phyloP scores from a whole-genome alignment of 2,329 filamentous ascomycete species.

The Sclerotinia minor region DNA sequence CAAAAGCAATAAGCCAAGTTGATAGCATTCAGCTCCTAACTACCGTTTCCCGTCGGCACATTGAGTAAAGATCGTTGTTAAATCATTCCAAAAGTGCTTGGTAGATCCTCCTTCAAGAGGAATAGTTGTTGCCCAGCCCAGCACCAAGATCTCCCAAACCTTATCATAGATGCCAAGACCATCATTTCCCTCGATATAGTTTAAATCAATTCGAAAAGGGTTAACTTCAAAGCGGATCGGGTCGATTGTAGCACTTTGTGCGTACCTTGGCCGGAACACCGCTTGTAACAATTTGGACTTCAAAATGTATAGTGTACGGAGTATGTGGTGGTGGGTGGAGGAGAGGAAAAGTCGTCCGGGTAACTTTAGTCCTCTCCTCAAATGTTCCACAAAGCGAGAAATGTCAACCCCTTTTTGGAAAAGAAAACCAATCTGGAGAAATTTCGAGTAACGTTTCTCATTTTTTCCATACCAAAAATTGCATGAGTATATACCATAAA shows the following conservation, averaged over 20 bases:
- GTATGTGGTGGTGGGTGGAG: neutral
- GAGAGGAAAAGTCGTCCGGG: neutral
- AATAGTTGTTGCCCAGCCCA: slow-evolving; percentile 13
- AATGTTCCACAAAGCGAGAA: neutral
- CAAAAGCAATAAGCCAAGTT: slow-evolving; percentile 7
- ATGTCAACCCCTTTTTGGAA: neutral
- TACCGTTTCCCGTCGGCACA: slow-evolving; percentile 11
- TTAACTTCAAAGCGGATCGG: slow-evolving; percentile 4
- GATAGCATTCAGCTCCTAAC: slow-evolving; percentile 6
- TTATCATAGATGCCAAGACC: slow-evolving; percentile 19
- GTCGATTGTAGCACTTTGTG: slow-evolving; percentile 11
- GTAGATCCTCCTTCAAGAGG: neutral
- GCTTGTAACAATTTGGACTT: slow-evolving; percentile 8
- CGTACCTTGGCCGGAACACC: slow-evolving; percentile 17
- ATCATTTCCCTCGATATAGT: neutral
- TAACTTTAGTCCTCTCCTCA: neutral
- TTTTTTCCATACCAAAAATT: neutral
- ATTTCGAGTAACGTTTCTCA: neutral
- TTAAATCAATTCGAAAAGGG: neutral
- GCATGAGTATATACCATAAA: neutral
- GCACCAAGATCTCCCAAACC: slow-evolving; percentile 17
- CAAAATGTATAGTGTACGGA: slow-evolving; percentile 5
- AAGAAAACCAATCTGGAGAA: neutral
- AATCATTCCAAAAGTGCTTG: neutral
- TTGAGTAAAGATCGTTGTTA: neutral